Evolutionary conservation across 129 eudicot genomes (phyloP), one percentile per base, ranked within the genome.

Genomic region (Arctium minus): DNA sequence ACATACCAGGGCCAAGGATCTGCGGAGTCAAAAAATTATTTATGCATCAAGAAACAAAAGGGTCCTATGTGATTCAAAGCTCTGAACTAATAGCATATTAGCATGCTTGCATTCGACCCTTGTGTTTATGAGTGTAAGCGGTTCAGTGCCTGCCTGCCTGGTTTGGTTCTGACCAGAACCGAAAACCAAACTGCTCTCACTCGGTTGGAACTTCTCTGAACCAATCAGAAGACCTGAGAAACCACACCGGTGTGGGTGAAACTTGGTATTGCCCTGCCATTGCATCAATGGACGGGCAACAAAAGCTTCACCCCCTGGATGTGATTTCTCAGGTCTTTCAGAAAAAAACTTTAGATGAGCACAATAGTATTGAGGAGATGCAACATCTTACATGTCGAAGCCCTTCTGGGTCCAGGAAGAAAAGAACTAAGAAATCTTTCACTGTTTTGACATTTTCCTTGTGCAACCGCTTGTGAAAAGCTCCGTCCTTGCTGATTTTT

Each of bases 401-500:
- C 73, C 82, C 87, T 75, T 90, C 36, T 65, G 97, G 96, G 75
- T 90, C 88, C 8, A 93, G 80, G 86, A 79, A 81, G 83, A 82
- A 84, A 76, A 90, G 87, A 62, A 81, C 84, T 39, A 93, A 92
- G 81, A 93, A 96, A 75, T 96, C 99, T 83, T 89, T 86, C 79
- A 96, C 98, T 0, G 98, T 87, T 68, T 71, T 88, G 76, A 93
- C 80, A 68, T 86, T 87, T 82, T 92, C 98, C 82, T 80, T 81
- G 68, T 78, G 88, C 90, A 96, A 56, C 62, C 99, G 92, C 76
- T 88, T 93, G 88, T 96, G 98, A 70, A 96, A 96, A 81, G 98
- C 99, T 87, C 99, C 99, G 53, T 91, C 99, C 73, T 96, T 96
- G 78, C 99, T 97, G 79, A 96, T 96, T 72, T 96, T 96, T 80